These are phyloP conservation scores for Kwoniella newhampshirensis DNA, from an alignment of 768 basidiomycete genomes.

Conservation along the genomic window DNA sequence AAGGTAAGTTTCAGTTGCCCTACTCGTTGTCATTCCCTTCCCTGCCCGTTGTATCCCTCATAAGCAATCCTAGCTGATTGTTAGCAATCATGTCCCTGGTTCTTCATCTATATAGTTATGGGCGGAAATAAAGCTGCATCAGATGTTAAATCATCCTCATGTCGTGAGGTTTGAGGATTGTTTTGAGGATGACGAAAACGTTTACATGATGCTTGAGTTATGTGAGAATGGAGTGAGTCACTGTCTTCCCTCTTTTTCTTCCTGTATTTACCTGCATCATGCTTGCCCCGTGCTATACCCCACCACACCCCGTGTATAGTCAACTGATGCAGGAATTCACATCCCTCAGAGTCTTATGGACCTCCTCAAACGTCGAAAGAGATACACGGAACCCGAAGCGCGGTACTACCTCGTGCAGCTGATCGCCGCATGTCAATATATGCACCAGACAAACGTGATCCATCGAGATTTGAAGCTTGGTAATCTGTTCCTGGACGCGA, in stretches of 20 bases:
- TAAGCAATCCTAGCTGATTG: no score
- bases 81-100: neutral
- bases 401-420: conserved; percentile 92
- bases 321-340: neutral
- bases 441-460: conserved; percentile 95
- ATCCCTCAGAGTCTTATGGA: conserved; percentile 55
- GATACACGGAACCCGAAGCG: conserved; percentile 87
- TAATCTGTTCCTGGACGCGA: conserved; percentile 82
- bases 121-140: conserved; percentile 98
- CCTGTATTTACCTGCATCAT: neutral
- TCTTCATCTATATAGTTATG: conserved; percentile 89
- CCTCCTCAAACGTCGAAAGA: conserved; percentile 78
- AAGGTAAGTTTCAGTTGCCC: conserved; percentile 63
- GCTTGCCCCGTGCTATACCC: no score
- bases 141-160: conserved; percentile 84
- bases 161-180: conserved; percentile 89
- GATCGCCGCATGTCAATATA: conserved; percentile 93
- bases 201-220: conserved; percentile 94
- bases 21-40: no score
- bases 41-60: no score
- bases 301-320: neutral
- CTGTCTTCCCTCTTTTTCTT: neutral
- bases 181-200: conserved; percentile 92
- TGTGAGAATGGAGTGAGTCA: conserved; percentile 71
- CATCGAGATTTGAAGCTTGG: conserved; percentile 96